Evolutionary conservation across 352 stramenopile genomes (phyloP), one percentile per base, ranked within the genome.

Genomic region (Globisporangium middletonii): DNA sequence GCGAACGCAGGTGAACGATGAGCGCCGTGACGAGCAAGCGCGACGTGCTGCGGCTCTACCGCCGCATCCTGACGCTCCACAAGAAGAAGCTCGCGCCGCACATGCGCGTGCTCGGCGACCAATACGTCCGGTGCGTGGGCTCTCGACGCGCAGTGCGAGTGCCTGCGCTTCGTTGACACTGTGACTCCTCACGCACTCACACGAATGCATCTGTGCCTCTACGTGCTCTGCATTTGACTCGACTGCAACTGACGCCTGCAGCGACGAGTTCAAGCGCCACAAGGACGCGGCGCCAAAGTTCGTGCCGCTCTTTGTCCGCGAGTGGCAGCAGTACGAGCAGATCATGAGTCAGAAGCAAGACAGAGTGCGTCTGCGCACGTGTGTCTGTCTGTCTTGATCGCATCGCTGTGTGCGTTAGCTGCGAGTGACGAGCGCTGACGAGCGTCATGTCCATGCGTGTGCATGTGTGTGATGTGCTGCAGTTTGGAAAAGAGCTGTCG

Each of bases 231-330:
- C 33, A 12, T 45, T 12, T 3, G 18, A 1, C 6, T 4, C 13
- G 11, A 19, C 13, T 45, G 41, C 15, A 45, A 16, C 26, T 16
- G 19, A 1, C 28, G 47, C 12, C 4, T 28, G 18, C 59, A 86
- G 75, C 42, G 85, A 94, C 62, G 85, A 94, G 55, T 94, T 94
- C 69, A 80, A 85, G 65, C 72, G 79, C 13, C 85, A 94, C 71
- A 93, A 93, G 73, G 71, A 73, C 50, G 83, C 81, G 6, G 73
- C 77, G 50, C 52, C 71, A 49, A 86, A 92, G 63, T 94, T 91
- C 53, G 79, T 94, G 49, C 68, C 73, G 64, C 71, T 77, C 27
- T 94, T 94, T 50, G 49, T 93, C 60, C 66, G 61, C 33, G 85
- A 94, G 62, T 94, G 85, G 85, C 65, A 87, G 53, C 61, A 88